Evolutionary conservation across 2,329 filamentous ascomycete species (phyloP).

Genomic region (Lasiodiplodia citricola): DNA sequence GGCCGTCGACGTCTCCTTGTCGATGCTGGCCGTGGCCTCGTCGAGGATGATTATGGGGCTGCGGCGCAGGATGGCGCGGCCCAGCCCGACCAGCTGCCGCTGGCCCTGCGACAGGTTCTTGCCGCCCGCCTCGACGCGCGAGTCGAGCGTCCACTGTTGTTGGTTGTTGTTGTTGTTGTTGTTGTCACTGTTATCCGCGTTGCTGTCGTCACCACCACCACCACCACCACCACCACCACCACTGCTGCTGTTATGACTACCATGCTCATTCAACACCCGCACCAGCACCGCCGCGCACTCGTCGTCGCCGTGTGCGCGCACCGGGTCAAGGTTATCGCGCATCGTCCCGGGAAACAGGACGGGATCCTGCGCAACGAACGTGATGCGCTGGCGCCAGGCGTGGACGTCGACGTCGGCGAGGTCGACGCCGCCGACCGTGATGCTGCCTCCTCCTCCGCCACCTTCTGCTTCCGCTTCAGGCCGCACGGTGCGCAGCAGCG

Average conservation of each 20-base stretch:
- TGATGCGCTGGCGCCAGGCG: slow-evolving; percentile 65
- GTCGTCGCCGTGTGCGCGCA: slow-evolving; percentile 58
- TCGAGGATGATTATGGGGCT: slow-evolving; percentile 69
- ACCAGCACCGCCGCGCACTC: slow-evolving; percentile 60
- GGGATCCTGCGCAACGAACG: slow-evolving; percentile 71
- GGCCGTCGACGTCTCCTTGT: slow-evolving; percentile 63
- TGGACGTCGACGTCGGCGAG: slow-evolving; percentile 65
- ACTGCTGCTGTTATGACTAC: not conserved
- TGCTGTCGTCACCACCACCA: too few species aligned
- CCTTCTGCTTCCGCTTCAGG: not conserved
- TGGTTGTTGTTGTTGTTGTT: too few species aligned
- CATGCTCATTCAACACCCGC: slow-evolving; percentile 56
- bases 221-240: too few species aligned
- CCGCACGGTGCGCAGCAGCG: slow-evolving; percentile 56
- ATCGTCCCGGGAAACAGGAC: slow-evolving; percentile 68
- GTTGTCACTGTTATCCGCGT: too few species aligned
- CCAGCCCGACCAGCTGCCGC: slow-evolving; percentile 67
- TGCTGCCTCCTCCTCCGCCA: slow-evolving; percentile 53
- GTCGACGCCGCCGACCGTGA: slow-evolving; percentile 66
- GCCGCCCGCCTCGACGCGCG: slow-evolving; percentile 64
- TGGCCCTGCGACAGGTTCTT: slow-evolving; percentile 69
- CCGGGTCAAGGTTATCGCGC: slow-evolving; percentile 67
- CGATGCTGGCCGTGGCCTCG: slow-evolving; percentile 69
- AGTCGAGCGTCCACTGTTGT: slow-evolving; percentile 57
- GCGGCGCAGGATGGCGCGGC: slow-evolving; percentile 65